Conservation (phyloP, 306 rosid genomes). For the Citrullus colocynthis region DNA sequence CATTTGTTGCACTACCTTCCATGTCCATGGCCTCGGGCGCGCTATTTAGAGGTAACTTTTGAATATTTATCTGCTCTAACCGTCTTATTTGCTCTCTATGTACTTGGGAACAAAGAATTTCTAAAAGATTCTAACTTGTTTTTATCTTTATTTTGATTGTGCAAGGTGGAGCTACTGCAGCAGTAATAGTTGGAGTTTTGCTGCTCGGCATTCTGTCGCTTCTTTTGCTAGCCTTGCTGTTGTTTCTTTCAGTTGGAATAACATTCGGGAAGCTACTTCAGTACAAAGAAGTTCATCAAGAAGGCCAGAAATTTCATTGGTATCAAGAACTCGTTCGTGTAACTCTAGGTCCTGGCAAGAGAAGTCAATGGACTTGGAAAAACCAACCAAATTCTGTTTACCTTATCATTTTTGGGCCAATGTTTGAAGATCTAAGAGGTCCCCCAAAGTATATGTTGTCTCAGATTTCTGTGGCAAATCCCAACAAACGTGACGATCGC, state of each 20-base stretch:
- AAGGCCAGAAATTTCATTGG: conserved; percentile 60
- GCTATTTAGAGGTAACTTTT: conserved; percentile 46
- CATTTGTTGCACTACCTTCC: conserved; percentile 65
- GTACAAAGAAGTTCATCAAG: conserved; percentile 89
- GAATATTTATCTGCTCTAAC: neutral
- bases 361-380: conserved; percentile 97
- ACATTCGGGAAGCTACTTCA: conserved; percentile 80
- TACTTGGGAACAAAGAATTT: neutral
- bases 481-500: conserved; percentile 27
- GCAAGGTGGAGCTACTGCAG: conserved; percentile 46
- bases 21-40: conserved; percentile 54
- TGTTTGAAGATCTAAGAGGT: conserved; percentile 86
- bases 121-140: neutral
- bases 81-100: neutral
- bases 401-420: conserved; percentile 54
- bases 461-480: conserved; percentile 45
- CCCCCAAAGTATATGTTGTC: conserved; percentile 96
- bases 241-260: conserved; percentile 76
- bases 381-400: conserved; percentile 28
- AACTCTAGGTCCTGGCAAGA: conserved; percentile 80
- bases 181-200: conserved; percentile 47
- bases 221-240: conserved; percentile 49
- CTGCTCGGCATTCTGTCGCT: conserved; percentile 28
- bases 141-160: conserved; percentile 11
- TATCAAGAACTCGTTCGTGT: conserved; percentile 70